phyloP scores from a whole-genome alignment of 2,329 filamentous ascomycete species.

The Fusarium torreyae region DNA sequence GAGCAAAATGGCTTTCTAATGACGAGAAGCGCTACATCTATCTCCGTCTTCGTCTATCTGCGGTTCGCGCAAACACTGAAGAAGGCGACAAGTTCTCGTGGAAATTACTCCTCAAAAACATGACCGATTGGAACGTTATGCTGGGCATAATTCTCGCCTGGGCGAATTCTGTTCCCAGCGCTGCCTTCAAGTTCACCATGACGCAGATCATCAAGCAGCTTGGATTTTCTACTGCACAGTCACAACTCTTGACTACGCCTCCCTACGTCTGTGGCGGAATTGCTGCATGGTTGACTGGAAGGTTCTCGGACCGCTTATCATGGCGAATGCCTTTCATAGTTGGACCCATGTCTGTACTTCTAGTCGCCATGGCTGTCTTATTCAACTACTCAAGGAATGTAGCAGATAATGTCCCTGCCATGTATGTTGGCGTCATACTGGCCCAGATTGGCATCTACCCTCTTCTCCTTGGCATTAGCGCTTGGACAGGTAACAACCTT shows the following conservation, averaged over 20 bases:
- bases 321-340: constrained; percentile 60
- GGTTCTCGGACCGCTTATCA: constrained; percentile 54
- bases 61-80: constrained; percentile 49
- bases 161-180: constrained; percentile 46
- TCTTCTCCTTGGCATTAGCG: constrained; percentile 48
- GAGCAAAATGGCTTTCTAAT: constrained; percentile 53
- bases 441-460: constrained; percentile 51
- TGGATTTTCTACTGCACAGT: constrained; percentile 54
- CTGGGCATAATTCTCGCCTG: constrained; percentile 54
- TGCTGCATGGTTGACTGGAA: constrained; percentile 48
- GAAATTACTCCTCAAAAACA: constrained; percentile 50
- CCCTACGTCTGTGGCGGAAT: constrained; percentile 55
- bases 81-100: constrained; percentile 49
- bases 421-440: constrained; percentile 32
- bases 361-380: constrained; percentile 54
- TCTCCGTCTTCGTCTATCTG: constrained; percentile 50
- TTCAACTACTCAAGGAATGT: constrained; percentile 55
- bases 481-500: constrained; percentile 48
- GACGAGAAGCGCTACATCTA: constrained; percentile 55
- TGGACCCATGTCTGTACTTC: constrained; percentile 49
- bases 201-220: constrained; percentile 59
- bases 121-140: constrained; percentile 60
- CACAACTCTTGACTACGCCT: constrained; percentile 52
- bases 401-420: constrained; percentile 53
- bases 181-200: constrained; percentile 50